Percentiles rank a stretch among this genome's conserved stretches.
Evolutionary conservation across 768 basidiomycete genomes (phyloP).

Genomic region (Pholiota conissans): DNA sequence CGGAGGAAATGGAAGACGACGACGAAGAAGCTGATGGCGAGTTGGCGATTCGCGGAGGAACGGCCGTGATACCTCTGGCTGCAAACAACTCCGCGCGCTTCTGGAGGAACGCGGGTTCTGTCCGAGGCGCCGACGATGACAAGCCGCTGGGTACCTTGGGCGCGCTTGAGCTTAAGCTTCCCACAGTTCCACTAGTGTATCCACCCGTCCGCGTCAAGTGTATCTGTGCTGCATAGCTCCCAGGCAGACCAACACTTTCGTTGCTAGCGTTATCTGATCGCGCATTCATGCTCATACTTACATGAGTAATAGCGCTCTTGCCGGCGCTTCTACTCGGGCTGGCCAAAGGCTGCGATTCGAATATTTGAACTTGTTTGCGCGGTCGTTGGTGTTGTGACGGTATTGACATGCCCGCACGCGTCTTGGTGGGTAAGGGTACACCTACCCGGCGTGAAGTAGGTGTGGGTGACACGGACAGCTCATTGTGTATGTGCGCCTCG

Average conservation of each 20-base stretch:
- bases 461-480: slow-evolving; percentile 65
- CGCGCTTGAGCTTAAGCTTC: slow-evolving; percentile 38
- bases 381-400: slow-evolving; percentile 50
- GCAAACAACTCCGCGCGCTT: slow-evolving; percentile 19
- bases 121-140: slow-evolving; percentile 28
- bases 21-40: slow-evolving; percentile 52
- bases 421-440: slow-evolving; percentile 69
- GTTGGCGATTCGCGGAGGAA: slow-evolving; percentile 22
- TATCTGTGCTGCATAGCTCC: slow-evolving; percentile 43
- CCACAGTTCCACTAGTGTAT: slow-evolving; percentile 25
- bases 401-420: slow-evolving; percentile 60
- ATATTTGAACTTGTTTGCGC: slow-evolving; percentile 75
- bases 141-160: slow-evolving; percentile 41
- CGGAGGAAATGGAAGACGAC: slow-evolving; percentile 51
- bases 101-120: slow-evolving; percentile 15
- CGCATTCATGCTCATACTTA: slow-evolving; percentile 29
- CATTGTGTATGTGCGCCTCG: slow-evolving; percentile 68
- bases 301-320: slow-evolving; percentile 26
- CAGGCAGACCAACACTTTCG: slow-evolving; percentile 37
- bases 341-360: slow-evolving; percentile 76
- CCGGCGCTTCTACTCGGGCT: slow-evolving; percentile 48
- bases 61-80: slow-evolving; percentile 21
- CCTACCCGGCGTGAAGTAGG: slow-evolving; percentile 82
- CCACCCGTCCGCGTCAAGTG: slow-evolving; percentile 35
- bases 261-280: slow-evolving; percentile 30